Base-by-base conservation (phyloP, 768 basidiomycete species). In the Lanmaoa pseudosensibilis region DNA sequence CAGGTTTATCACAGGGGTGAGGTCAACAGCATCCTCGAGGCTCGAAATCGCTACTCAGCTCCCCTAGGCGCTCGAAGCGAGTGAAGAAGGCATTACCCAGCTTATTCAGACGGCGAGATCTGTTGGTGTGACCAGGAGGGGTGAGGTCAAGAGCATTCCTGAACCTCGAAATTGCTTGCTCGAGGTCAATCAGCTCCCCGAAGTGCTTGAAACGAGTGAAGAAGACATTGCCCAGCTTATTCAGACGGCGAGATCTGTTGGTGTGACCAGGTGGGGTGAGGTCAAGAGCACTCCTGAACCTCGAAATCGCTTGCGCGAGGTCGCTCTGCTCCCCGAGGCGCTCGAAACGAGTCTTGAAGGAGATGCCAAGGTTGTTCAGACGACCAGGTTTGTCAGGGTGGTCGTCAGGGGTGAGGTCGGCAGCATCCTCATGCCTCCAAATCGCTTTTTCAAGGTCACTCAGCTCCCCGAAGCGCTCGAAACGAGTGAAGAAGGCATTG, bases 261-360 rank as follows among this genome's bases (percentile, higher is more conserved):
- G 5, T 5, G 27, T 30, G 27, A n/a, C 8, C 37, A 25, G 33
- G 21, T 7, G 45, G 30, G 1, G 39, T 43, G 8, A 50, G 39
- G 1, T 15, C 18, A 11, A 57, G 38, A n/a, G 46, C 46, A 23
- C 47, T 12, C 15, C 8, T 3, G 25, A 23, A 6, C 8, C 15
- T 39, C n/a, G 10, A 46, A 23, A 57, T 27, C 6, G 56, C 51
- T 15, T 49, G 33, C 15, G 43, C 51, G n/a, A 57, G 51, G 36
- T 38, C 39, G 30, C 44, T n/a, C 32, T 2, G 37, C 23, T 32
- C 34, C 32, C 32, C 32, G 2, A 32, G 32, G 11, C 32, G 32
- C 32, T 1, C 32, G 32, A 32, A 32, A 32, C 32, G 32, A 32
- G 32, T 30, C n/a, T n/a, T n/a, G 27, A 30, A 30, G 7, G 8